These are phyloP conservation scores for Monosporozyma aerobia DNA, from an alignment of 805 yeast genomes.

Conservation along the genomic window DNA sequence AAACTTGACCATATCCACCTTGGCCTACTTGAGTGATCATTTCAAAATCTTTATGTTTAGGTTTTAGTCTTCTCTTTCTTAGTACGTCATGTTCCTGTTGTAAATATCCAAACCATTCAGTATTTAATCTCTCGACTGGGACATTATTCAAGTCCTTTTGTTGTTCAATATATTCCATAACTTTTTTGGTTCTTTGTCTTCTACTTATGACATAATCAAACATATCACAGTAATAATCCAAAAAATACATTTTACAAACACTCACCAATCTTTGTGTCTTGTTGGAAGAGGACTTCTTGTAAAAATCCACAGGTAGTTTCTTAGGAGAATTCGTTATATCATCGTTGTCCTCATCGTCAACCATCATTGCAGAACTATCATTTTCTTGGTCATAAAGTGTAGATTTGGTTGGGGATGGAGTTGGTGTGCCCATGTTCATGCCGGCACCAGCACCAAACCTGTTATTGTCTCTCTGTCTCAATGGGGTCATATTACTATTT, in stretches of 20 bases:
- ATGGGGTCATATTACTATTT: constrained; percentile 12
- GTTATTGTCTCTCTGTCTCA: constrained; percentile 10
- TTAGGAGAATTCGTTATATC: constrained; percentile 29
- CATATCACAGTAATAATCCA: constrained; percentile 93
- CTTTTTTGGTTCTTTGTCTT: constrained; percentile 69
- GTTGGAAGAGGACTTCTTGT: constrained; percentile 51
- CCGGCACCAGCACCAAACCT: background rate
- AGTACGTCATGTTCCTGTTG: constrained; percentile 78
- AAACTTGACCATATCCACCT: constrained; percentile 99
- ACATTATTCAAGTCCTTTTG: constrained; percentile 20
- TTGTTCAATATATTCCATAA: constrained; percentile 44
- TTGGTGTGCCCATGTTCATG: constrained; percentile 8
- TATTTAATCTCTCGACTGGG: constrained; percentile 35
- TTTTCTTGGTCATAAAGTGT: constrained; percentile 17
- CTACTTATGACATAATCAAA: constrained; percentile 86
- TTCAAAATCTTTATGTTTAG: constrained; percentile 90
- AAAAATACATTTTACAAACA: constrained; percentile 86
- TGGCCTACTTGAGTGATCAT: constrained; percentile 98
- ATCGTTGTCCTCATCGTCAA: constrained; percentile 21
- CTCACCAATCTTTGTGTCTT: constrained; percentile 80
- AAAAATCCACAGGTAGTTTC: constrained; percentile 38
- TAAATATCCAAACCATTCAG: constrained; percentile 67
- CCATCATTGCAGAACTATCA: constrained; percentile 28
- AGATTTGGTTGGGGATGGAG: constrained; percentile 27
- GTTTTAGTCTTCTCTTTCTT: constrained; percentile 83